These are phyloP conservation scores for Blastocystis sp. DNA, from an alignment of 352 stramenopile species.

Conservation along the genomic window DNA sequence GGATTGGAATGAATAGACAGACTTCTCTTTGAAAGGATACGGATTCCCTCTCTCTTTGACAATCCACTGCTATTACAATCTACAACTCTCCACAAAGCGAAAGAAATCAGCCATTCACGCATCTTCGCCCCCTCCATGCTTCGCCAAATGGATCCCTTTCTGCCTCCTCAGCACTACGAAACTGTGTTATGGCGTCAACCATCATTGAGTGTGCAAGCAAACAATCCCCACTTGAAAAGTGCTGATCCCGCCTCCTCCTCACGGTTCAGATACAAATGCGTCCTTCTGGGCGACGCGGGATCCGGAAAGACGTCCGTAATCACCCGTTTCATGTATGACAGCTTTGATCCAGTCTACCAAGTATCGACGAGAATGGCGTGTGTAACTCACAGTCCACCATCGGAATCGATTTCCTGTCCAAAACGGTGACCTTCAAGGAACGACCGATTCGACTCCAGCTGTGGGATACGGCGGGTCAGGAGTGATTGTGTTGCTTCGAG, in stretches of 20 bases:
- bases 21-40: too few species aligned
- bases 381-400: constrained; percentile 57
- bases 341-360: constrained; percentile 94
- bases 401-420: constrained; percentile 73
- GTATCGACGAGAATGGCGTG: constrained; percentile 58
- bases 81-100: too few species aligned
- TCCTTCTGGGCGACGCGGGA: constrained; percentile 92
- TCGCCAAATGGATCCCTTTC: neutral
- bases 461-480: constrained; percentile 72
- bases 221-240: constrained; percentile 52
- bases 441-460: constrained; percentile 60
- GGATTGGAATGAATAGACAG: too few species aligned
- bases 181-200: neutral
- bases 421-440: constrained; percentile 28
- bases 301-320: constrained; percentile 99
- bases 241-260: neutral
- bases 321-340: constrained; percentile 98
- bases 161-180: neutral
- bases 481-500: constrained; percentile 6
- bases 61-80: too few species aligned
- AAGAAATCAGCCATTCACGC: too few species aligned
- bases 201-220: neutral
- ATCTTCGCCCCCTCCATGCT: too few species aligned
- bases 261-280: constrained; percentile 77
- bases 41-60: too few species aligned